Evolutionary conservation across 2,329 filamentous ascomycete species (phyloP), one percentile per base, ranked within the genome.

Genomic region (Cercospora zeae-maydis): DNA sequence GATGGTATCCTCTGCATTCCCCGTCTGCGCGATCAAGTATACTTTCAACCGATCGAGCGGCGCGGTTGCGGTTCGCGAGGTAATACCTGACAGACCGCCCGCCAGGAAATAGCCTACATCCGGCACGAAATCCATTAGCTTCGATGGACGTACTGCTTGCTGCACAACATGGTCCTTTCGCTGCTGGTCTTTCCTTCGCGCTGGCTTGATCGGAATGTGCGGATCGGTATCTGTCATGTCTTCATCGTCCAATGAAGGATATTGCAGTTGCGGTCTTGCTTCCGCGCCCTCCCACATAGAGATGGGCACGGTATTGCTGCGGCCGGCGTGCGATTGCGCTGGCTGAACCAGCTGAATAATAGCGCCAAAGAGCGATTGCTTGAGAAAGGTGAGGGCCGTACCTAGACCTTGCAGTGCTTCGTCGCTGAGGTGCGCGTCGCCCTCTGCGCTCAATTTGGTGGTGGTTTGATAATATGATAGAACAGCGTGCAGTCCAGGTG

Each of bases 91-190:
- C 75, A 96, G 83, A 78, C 92, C 95, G 82, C 95, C 95, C 77
- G 95, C 95, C 80, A 96, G 79, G 79, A 98, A 99, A 81, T 98
- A 99, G 84, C 95, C 95, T 96, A 89, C 84, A 86, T 92, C 86
- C 78, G 90, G 91, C 78, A 92, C 82, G 76, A 78, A 79, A 75
- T 76, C 75, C 82, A 89, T 83, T 78, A 83, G 81, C 79, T 76
- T 76, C 67, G 77, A 72, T 74, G 75, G 75, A 70, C 78, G 70
- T 39, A 61, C 62, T 52, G 71, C 69, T 73, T 71, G 73, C 42
- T 37, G 45, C 47, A 39, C 21, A 39, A 52, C 14, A 31, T 39
- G 30, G 13, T 55, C 51, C 54, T 64, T 37, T 57, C 65, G 57
- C 30, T 31, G 39, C 37, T 59, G 59, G 34, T 66, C 59, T 72